These are phyloP conservation scores for Marasmius oreades DNA, from an alignment of 1,284 basidiomycete species.

Conservation along the genomic window DNA sequence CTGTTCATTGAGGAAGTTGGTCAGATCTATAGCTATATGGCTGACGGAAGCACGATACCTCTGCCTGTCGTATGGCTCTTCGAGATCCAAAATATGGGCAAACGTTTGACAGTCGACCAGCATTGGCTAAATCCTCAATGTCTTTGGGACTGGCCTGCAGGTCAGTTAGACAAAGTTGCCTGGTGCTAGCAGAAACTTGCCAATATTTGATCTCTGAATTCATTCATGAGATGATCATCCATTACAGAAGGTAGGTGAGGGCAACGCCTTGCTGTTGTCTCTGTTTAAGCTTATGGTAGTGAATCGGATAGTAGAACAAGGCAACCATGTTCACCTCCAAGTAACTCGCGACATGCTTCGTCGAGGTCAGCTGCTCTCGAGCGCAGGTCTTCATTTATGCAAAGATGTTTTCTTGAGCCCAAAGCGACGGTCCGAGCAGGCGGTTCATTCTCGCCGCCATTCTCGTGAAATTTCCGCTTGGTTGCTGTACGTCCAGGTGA, in stretches of 20 bases:
- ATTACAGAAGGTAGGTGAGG: constrained; percentile 75
- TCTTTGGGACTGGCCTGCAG: constrained; percentile 82
- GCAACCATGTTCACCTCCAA: constrained; percentile 53
- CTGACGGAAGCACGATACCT: constrained; percentile 50
- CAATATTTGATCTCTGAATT: constrained; percentile 86
- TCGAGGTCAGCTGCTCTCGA: constrained; percentile 77
- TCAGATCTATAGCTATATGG: not conserved
- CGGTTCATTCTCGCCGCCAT: constrained; percentile 23
- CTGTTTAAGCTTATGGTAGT: constrained; percentile 26
- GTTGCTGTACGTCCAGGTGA: constrained; percentile 19
- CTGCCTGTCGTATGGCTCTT: constrained; percentile 83
- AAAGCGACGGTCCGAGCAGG: constrained; percentile 71
- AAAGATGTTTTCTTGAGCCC: constrained; percentile 91
- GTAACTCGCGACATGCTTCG: constrained; percentile 86
- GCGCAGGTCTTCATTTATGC: constrained; percentile 83
- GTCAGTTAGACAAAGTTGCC: constrained; percentile 3
- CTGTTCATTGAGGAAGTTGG: constrained; percentile 34
- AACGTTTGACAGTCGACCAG: constrained; percentile 64
- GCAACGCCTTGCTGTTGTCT: constrained; percentile 69
- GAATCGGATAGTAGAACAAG: not conserved
- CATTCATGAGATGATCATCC: constrained; percentile 74
- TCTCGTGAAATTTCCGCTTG: constrained; percentile 31
- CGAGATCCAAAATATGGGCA: constrained; percentile 96
- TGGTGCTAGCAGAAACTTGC: constrained; percentile 37
- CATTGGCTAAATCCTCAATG: constrained; percentile 86